These are phyloP conservation scores for Solanum bulbocastanum DNA, from an alignment of 257 asterid genomes.

Conservation along the genomic window DNA sequence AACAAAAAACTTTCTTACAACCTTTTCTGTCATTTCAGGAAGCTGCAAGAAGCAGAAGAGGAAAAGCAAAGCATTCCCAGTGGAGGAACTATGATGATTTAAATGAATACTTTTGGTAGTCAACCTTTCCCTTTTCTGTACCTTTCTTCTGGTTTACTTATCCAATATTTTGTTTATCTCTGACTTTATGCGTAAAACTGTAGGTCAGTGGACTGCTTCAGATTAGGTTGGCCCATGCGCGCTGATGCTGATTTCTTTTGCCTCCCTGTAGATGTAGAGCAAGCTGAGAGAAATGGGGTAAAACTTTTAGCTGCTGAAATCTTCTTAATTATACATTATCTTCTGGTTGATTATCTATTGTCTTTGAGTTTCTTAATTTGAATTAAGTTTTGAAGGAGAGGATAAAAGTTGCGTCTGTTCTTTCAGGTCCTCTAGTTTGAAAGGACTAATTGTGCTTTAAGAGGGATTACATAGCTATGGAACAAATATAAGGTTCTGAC, in stretches of 20 bases:
- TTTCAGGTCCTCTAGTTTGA: background rate
- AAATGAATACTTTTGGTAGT: slow-evolving; percentile 93
- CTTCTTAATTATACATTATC: background rate
- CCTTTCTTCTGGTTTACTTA: background rate
- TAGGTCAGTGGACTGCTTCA: slow-evolving; percentile 98
- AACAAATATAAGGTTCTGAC: background rate
- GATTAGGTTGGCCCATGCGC: slow-evolving; percentile 99
- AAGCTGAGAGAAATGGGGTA: slow-evolving; percentile 71
- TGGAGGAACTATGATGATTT: slow-evolving; percentile 99
- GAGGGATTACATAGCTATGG: background rate
- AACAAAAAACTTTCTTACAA: background rate
- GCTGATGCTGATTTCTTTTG: slow-evolving; percentile 99
- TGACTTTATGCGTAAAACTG: slow-evolving; percentile 1
- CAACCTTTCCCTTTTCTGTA: background rate
- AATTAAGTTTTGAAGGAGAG: background rate
- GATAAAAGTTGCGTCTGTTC: background rate
- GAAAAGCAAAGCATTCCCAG: slow-evolving; percentile 87
- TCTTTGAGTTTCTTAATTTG: background rate
- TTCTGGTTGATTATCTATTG: background rate
- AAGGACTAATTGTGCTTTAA: background rate
- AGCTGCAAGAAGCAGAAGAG: slow-evolving; percentile 81
- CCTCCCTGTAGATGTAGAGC: slow-evolving; percentile 31
- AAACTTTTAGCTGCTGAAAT: background rate
- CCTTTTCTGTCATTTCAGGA: slow-evolving; percentile 39
- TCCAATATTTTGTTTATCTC: background rate